Evolutionary conservation across 1,139 yeast genomes (phyloP), one percentile per base, ranked within the genome.

Genomic region (Taphrina flavorubra): DNA sequence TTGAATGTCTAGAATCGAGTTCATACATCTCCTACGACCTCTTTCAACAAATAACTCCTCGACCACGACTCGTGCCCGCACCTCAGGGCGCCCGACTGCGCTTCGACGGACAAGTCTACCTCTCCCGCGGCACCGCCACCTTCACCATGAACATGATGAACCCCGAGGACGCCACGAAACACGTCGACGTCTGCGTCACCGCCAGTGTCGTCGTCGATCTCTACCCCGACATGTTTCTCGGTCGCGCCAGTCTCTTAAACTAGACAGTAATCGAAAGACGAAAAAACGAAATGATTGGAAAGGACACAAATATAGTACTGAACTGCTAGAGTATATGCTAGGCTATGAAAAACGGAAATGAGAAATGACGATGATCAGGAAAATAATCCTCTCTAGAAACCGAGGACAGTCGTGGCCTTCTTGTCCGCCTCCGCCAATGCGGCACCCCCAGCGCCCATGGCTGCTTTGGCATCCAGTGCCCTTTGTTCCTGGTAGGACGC

Each of bases 401-500:
- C 62, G 14, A 58, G 53, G 25, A 58, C 62, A 11, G 62, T 58
- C 14, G 62, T 44, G 8, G 62, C 49, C 42, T 58, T 58, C 53
- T 58, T 58, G 25, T 58, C 62, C 6, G 62, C 62, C n/a, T 42
- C 53, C n/a, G 62, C 62, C 42, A 58, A 36, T 14, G 62, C 62
- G 40, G 62, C 62, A 31, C 53, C 62, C 6, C 62, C 62, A 2
- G 62, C 51, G 11, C 62, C 62, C 51, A 58, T 58, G 20, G 42
- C 62, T 7, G 62, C 62, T 39, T 58, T 58, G 39, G 62, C 62
- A 58, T 58, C 62, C 53, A 58, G 40, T 14, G 62, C 62, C n/a
- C 67, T 47, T 31, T 63, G 61, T 34, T 63, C 53, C 56, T 63
- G 67, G 39, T 63, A 63, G 16, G 59, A 53, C 7, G 58, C 60